Base-by-base conservation (phyloP, 306 rosid species). In the Hippophae gyantsensis region DNA sequence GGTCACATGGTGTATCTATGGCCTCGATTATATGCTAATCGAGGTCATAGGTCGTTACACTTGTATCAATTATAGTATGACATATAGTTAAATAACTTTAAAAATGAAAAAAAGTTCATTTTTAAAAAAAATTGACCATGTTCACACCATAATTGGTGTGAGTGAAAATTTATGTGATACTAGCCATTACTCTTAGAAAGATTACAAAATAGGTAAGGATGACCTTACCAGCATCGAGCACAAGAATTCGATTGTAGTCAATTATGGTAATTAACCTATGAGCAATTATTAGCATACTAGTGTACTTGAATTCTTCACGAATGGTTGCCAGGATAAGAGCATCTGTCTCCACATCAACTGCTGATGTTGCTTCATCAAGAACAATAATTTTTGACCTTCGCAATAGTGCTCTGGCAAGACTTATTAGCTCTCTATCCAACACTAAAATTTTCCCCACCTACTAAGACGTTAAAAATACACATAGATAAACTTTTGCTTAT, bases 301-400 rank as follows among this genome's bases (percentile, higher is more conserved):
- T 82, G 5, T 86, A 82, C 46, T 80, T 81, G 57, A 90, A 90
- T 67, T 86, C 95, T 65, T 82, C 89, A 42, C 90, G 73, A 61
- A 90, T 82, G n/a, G 95, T 86, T 77, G 86, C 79, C 77, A 84
- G 95, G 52, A 90, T 84, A 62, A 86, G 86, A 13, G 94, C 84
- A 58, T 90, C 97, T 0, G 97, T 90, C 58, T 81, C 72, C 63
- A 90, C 97, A 72, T 90, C 97, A 6, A 90, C 94, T 52, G 95
- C 83, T 55, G 97, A 95, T 10, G 97, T 90, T 42, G 97, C 95
- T 75, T 90, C 97, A 63, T 90, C 97, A n/a, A 90, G 82, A 57
- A 90, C 90, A 54, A 90, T 89, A 66, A 90, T 82, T 78, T 82
- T 90, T 23, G 94, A 86, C 75, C 89, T 82, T 57, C 90, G 77